A percentile compares a stretch with the other conserved stretches of the same genome.
Conservation (phyloP, 2,329 filamentous ascomycete species). For the Hypoxylon sp. region DNA sequence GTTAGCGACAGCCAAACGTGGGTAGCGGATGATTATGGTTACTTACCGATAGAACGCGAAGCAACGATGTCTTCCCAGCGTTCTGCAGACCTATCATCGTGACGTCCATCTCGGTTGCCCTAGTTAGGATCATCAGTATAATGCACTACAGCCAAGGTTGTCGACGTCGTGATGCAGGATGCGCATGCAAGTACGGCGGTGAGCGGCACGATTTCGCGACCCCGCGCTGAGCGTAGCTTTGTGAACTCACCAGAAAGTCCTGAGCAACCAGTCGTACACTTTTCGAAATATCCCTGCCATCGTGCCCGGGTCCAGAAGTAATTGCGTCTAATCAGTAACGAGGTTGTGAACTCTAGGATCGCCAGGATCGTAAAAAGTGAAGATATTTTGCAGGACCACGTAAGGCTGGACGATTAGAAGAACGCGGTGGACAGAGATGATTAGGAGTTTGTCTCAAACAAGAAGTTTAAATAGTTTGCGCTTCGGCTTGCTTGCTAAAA, state of each 20-base stretch:
- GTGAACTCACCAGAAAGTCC: conserved; percentile 89
- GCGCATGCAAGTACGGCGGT: conserved; percentile 47
- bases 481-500: conserved; percentile 54
- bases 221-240: conserved; percentile 49
- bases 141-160: conserved; percentile 28
- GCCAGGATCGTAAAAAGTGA: conserved; percentile 41
- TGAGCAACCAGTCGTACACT: conserved; percentile 98
- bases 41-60: conserved; percentile 94
- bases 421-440: conserved; percentile 49
- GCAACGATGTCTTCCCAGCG: conserved; percentile 95
- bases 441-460: conserved; percentile 53
- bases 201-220: conserved; percentile 49
- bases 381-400: conserved; percentile 46
- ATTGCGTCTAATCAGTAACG: conserved; percentile 39
- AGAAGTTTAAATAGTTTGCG: conserved; percentile 59
- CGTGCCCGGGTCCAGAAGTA: conserved; percentile 53
- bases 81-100: conserved; percentile 99
- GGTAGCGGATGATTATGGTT: conserved; percentile 31
- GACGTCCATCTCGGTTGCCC: conserved; percentile 99
- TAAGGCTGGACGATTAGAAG: conserved; percentile 49
- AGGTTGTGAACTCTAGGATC: conserved; percentile 33
- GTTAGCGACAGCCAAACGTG: conserved; percentile 41
- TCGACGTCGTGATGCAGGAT: conserved; percentile 39
- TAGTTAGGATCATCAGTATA: conserved; percentile 58
- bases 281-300: conserved; percentile 95